Conservation (phyloP, 2,329 filamentous ascomycete genomes). For the Neospermospora avenae region DNA sequence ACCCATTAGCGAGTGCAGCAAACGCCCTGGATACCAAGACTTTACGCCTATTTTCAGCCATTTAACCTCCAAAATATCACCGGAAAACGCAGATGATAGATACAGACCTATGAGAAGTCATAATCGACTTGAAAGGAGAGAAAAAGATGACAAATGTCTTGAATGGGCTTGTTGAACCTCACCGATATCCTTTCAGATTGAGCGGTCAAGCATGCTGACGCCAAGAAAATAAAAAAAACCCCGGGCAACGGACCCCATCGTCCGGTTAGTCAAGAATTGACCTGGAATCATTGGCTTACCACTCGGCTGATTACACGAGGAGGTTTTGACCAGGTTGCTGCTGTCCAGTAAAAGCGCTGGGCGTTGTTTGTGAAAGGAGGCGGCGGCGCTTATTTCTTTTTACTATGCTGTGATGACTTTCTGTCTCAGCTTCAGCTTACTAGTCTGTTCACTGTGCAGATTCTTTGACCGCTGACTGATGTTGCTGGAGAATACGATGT, state of each 20-base stretch:
- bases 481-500: not conserved
- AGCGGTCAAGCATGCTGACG: conserved; percentile 3
- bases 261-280: conserved; percentile 1
- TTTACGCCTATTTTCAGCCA: not conserved
- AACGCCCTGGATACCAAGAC: not conserved
- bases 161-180: not conserved
- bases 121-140: not conserved
- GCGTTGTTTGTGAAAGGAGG: not conserved
- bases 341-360: not conserved
- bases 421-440: not conserved
- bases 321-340: not conserved
- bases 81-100: not conserved
- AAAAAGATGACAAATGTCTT: not conserved
- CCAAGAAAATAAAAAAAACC: not conserved
- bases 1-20: not conserved
- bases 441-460: not conserved
- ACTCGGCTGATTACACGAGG: not conserved
- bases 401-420: not conserved
- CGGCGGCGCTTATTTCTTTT: not conserved
- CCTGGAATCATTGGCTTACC: not conserved
- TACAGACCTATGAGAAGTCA: not conserved
- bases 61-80: not conserved
- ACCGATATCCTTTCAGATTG: not conserved
- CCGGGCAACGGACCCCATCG: not conserved
- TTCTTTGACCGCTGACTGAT: not conserved